Conservation (phyloP, 2,329 filamentous ascomycete species). For the Trichoderma lentiforme region DNA sequence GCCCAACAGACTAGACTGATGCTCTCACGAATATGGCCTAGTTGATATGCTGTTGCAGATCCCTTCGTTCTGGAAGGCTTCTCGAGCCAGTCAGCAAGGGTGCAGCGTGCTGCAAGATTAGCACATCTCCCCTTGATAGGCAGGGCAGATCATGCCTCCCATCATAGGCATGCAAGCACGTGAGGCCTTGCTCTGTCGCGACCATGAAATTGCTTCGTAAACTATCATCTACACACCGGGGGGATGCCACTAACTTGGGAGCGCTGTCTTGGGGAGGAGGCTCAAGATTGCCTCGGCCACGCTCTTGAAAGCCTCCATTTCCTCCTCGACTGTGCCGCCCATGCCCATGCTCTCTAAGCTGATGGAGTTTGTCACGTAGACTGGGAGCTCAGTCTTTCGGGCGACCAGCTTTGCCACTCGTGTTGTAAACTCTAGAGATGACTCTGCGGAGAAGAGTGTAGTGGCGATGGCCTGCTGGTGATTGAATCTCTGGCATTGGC, state of each 20-base stretch:
- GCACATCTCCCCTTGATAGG: background rate
- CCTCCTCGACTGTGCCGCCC: conserved; percentile 83
- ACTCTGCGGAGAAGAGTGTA: conserved; percentile 70
- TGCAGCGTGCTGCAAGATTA: background rate
- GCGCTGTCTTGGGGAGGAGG: background rate
- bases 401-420: conserved; percentile 80
- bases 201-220: background rate
- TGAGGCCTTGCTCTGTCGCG: background rate
- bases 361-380: conserved; percentile 89
- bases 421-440: conserved; percentile 81
- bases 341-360: conserved; percentile 70
- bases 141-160: background rate
- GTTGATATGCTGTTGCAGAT: background rate
- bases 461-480: conserved; percentile 68
- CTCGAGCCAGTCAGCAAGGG: background rate
- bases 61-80: background rate
- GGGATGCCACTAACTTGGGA: background rate
- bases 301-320: conserved; percentile 81
- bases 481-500: conserved; percentile 44
- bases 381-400: conserved; percentile 66
- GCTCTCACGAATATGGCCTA: background rate
- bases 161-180: background rate
- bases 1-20: background rate
- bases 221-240: background rate
- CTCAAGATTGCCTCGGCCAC: conserved; percentile 64